These are phyloP conservation scores for Phaeoacremonium minimum DNA, from an alignment of 2,329 filamentous ascomycete genomes.

Conservation along the genomic window DNA sequence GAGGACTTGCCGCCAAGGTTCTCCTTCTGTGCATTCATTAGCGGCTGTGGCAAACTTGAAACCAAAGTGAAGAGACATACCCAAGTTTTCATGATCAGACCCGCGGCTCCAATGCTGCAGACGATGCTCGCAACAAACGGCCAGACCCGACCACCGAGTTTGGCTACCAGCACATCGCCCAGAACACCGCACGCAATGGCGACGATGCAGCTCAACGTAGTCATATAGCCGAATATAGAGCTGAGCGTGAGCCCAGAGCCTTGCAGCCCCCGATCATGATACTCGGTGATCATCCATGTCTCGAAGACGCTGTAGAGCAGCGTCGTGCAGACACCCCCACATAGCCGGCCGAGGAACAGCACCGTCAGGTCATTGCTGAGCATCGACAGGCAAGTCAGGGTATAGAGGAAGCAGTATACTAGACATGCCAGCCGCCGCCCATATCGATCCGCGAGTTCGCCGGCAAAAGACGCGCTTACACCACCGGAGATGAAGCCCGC, in stretches of 20 bases:
- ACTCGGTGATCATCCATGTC: conserved; percentile 57
- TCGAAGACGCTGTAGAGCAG: conserved; percentile 56
- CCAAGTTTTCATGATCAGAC: conserved; percentile 42
- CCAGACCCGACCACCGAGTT: conserved; percentile 41
- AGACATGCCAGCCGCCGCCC: conserved; percentile 48
- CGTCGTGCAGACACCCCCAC: conserved; percentile 52
- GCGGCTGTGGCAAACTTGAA: background rate
- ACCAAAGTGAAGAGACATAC: conserved; percentile 27
- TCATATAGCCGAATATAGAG: conserved; percentile 47
- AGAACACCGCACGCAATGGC: conserved; percentile 50
- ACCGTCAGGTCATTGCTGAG: conserved; percentile 33
- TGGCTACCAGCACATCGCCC: conserved; percentile 44
- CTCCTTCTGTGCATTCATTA: conserved; percentile 12
- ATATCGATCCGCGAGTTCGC: conserved; percentile 33
- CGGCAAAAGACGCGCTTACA: conserved; percentile 34
- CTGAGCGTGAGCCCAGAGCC: conserved; percentile 38
- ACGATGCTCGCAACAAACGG: conserved; percentile 45
- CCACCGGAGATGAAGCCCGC: conserved; percentile 44
- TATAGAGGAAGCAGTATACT: conserved; percentile 48
- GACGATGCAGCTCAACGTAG: conserved; percentile 48
- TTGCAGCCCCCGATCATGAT: conserved; percentile 38
- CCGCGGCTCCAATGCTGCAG: conserved; percentile 35
- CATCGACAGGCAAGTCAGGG: conserved; percentile 46
- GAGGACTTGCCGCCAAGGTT: conserved; percentile 17
- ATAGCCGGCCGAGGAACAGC: conserved; percentile 49